phyloP scores from a whole-genome alignment of 164 flowering plant genomes.

The Aristolochia californica region DNA sequence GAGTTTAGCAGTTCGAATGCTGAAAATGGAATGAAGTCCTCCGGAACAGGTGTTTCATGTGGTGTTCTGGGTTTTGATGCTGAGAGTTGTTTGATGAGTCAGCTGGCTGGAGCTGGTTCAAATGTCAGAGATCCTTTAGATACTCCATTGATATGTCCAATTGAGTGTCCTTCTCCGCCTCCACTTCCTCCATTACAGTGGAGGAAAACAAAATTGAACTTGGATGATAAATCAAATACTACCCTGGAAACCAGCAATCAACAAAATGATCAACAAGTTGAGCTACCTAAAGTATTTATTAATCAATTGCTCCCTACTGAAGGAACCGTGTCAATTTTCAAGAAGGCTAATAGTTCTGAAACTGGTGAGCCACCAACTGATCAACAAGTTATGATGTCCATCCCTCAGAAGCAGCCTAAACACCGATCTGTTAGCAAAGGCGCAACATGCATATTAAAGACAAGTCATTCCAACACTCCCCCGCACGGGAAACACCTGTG shows the following conservation, averaged over 20 bases:
- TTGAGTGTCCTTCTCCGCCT: constrained; percentile 42
- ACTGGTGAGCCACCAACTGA: background rate
- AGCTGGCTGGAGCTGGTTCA: constrained; percentile 13
- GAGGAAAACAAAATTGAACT: constrained; percentile 23
- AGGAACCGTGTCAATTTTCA: background rate
- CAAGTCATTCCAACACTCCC: too few relatives aligned
- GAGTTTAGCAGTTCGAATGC: constrained; percentile 10
- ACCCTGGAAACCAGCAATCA: constrained; percentile 17
- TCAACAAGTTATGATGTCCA: background rate
- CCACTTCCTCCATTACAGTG: constrained; percentile 66
- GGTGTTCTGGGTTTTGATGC: constrained; percentile 41
- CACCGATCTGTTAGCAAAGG: too few relatives aligned
- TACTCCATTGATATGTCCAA: constrained; percentile 4
- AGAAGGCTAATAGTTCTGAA: constrained; percentile 13
- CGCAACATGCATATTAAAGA: too few relatives aligned
- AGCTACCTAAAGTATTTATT: too few relatives aligned
- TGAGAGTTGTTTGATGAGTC: constrained; percentile 17
- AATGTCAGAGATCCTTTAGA: constrained; percentile 7
- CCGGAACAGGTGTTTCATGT: constrained; percentile 17
- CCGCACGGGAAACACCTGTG: too few relatives aligned
- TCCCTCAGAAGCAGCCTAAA: background rate
- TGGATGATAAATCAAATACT: constrained; percentile 15
- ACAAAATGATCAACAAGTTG: constrained; percentile 9
- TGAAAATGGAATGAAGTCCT: constrained; percentile 16
- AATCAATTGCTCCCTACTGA: too few relatives aligned